Base-by-base conservation (phyloP, 2,329 filamentous ascomycete genomes). In the Sclerotinia glacialis region DNA sequence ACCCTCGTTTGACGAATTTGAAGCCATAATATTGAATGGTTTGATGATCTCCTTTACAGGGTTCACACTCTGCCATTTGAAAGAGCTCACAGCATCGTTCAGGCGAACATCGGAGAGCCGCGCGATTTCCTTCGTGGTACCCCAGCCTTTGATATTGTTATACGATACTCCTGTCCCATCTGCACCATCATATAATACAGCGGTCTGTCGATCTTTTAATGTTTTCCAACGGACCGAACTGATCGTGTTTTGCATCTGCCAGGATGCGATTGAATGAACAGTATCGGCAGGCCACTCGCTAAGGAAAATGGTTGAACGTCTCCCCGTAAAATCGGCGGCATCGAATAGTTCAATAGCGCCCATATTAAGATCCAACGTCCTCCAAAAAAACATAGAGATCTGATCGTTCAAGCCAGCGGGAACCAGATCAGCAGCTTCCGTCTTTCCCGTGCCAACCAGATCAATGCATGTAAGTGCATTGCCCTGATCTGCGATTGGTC, bases 371-470 rank as follows among this genome's bases (percentile, higher is more conserved):
- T 59, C 55, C 8, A 59, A 23, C 7, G 7, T 59, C 31, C 55
- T 26, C 55, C 55, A 59, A 21, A 59, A 59, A 14, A 46, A 59
- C 55, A 44, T 59, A 9, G 55, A 59, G 18, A 59, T 14, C 9
- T 59, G 16, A 18, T 59, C 55, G 16, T 59, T 46, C 8, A 59
- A 31, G 9, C 40, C 55, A 40, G 7, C 26, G 1, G 5, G 14
- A 2, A 59, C 28, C 2, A 59, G 26, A 18, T 59, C 8, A 9
- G 8, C n/a, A 2, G 23, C n/a, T n/a, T 59, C 40, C 5, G 40
- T 59, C 23, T 12, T 6, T 5, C 55, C 55, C 18, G 55, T 59
- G 14, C 55, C 55, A 18, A 31, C 55, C 11, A 59, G 5, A 14
- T 46, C 55, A n/a, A 59, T 16, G 4, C 40, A 46, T 23, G 55